Conservation (phyloP, 2,329 filamentous ascomycete genomes). For the Diplodia seriata region DNA sequence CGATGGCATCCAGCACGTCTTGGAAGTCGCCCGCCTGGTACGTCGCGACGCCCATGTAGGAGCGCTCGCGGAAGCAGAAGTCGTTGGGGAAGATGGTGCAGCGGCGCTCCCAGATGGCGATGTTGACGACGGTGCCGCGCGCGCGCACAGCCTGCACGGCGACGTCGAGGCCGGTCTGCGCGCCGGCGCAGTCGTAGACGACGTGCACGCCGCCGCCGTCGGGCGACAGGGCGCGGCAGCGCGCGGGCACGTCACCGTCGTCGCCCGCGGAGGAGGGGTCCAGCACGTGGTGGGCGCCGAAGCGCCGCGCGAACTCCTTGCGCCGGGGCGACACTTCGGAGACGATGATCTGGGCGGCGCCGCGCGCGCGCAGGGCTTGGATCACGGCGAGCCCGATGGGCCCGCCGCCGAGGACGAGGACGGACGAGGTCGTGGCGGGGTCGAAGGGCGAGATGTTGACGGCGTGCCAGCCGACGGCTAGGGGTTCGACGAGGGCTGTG, state of each 20-base stretch:
- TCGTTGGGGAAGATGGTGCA: constrained; percentile 58
- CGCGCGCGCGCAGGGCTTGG: constrained; percentile 54
- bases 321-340: constrained; percentile 58
- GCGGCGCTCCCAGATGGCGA: constrained; percentile 64
- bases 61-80: constrained; percentile 60
- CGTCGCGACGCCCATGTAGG: constrained; percentile 61
- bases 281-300: constrained; percentile 61
- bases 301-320: constrained; percentile 57
- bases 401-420: constrained; percentile 60
- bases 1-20: constrained; percentile 56
- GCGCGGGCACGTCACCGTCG: constrained; percentile 52
- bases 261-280: no score
- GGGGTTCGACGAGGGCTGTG: constrained; percentile 59
- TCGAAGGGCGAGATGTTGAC: constrained; percentile 60
- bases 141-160: constrained; percentile 58
- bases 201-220: constrained; percentile 57
- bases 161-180: constrained; percentile 58
- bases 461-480: constrained; percentile 64
- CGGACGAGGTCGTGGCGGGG: constrained; percentile 48
- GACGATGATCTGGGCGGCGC: constrained; percentile 59
- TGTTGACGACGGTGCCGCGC: constrained; percentile 61
- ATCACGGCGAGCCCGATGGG: constrained; percentile 61
- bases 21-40: constrained; percentile 59
- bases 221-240: constrained; percentile 51
- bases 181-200: constrained; percentile 61